Evolutionary conservation across 2,329 filamentous ascomycete genomes (phyloP), one percentile per base, ranked within the genome.

Genomic region (Sclerotinia sclerotiorum): DNA sequence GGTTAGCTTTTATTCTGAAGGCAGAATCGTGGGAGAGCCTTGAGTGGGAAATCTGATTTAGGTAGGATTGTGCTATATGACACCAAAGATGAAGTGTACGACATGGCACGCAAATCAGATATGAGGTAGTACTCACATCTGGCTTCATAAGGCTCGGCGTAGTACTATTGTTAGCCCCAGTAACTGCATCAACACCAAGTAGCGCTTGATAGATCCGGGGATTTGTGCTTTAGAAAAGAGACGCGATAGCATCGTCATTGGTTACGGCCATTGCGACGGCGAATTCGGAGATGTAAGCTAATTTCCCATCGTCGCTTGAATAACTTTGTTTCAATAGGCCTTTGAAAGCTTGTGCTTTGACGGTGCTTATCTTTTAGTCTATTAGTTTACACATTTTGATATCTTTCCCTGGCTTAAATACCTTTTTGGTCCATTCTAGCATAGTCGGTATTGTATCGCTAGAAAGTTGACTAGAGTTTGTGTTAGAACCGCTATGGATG

Each of bases 351-450:
- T 66, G 39, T 48, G 64, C 42, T 60, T 60, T 66, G n/a, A 58
- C 19, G 13, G 42, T 55, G 52, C 54, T 66, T 55, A 58, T 56
- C 64, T 66, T 32, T 27, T 21, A 2, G 3, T 39, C 52, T 51
- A 24, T 66, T 48, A 49, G 29, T 60, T 32, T 19, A 15, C 27
- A 48, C n/a, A 13, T 32, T 15, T 13, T 60, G 24, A n/a, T 24
- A 10, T 58, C 35, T 24, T 29, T 19, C 6, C 17, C 19, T 32
- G 49, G 21, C 5, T 6, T 8, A 27, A 2, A 13, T 66, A 66
- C 64, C 54, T 66, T 66, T 66, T 66, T 42, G 49, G 27, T 66
- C 52, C 29, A 66, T 66, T 57, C 64, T 52, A 35, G 64, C 64
- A 48, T 32, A 66, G n/a, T 58, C 29, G 24, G 52, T 52, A 11